Evolutionary conservation across 225 moss, liverwort and hornwort species (phyloP), one percentile per base, ranked within the genome.

Genomic region (Straminergon stramineum): DNA sequence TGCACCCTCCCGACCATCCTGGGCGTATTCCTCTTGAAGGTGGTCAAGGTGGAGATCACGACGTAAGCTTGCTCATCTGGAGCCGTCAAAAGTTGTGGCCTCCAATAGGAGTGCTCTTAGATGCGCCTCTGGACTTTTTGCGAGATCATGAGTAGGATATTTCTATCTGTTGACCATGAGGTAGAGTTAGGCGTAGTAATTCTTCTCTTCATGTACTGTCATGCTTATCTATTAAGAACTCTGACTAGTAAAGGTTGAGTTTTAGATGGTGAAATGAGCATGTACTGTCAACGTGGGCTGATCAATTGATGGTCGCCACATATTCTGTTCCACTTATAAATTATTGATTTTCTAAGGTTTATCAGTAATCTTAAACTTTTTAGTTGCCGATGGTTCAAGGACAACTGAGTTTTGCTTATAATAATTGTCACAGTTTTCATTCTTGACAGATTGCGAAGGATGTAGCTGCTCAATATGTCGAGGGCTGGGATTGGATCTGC

Each of bases 401-500:
- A 56, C 61, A 34, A 66, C 66, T 84, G 21, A 79, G 41, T 75
- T 75, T 58, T 74, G 60, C 45, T 74, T 60, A 51, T 15, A 81
- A 77, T 90, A 43, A 82, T 73, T 79, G 57, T 51, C 73, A 45
- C 8, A 87, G 51, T 69, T 76, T 65, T 81, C 63, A 81, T 86
- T 69, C 75, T 88, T 92, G 89, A 70, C 93, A 96, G 97, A 99
- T 99, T 90, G 99, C 93, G 45, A 99, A 99, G 89, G 97, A 99
- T 87, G 96, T 99, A 64, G 96, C 97, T 82, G 99, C 99, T 85
- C 99, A 99, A 69, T 97, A 99, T 91, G 97, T 99, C 78, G 94
- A 97, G 89, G 99, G 99, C 74, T 99, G 99, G 99, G 99, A 97
- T 90, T 99, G 99, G 99, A 96, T 99, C 63, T 95, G 92, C 86